phyloP scores from a whole-genome alignment of 805 yeast species.

The Wickerhamiella alocasiicola region DNA sequence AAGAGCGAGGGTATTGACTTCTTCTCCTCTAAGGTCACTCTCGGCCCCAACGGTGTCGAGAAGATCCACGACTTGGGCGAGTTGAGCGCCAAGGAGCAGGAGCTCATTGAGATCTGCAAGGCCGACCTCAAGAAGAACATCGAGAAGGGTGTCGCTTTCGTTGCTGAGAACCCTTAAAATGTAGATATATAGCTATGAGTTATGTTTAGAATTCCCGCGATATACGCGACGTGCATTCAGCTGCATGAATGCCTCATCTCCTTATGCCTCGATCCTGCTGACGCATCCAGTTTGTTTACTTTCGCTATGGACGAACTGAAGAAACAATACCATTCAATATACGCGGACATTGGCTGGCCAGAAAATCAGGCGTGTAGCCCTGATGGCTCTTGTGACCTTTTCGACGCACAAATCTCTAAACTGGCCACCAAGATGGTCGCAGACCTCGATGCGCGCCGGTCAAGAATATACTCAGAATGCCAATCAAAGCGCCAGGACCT shows the following conservation, averaged over 20 bases:
- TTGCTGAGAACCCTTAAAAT: constrained; percentile 32
- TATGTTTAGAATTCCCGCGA: neutral
- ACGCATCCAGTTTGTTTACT: no score
- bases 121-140: constrained; percentile 80
- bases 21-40: constrained; percentile 89
- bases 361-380: no score
- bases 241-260: neutral
- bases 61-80: constrained; percentile 70
- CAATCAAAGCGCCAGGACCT: neutral
- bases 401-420: no score
- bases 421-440: no score
- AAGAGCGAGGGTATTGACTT: constrained; percentile 85
- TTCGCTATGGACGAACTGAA: constrained; percentile 2
- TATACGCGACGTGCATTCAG: neutral
- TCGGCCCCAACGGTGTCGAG: constrained; percentile 84
- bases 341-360: neutral
- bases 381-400: no score
- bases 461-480: neutral
- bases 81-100: constrained; percentile 68
- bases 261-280: no score
- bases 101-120: constrained; percentile 67
- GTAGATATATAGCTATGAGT: constrained; percentile 4
- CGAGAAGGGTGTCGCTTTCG: constrained; percentile 82
- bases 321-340: neutral
- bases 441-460: neutral